Conservation (phyloP, 1,284 basidiomycete species). For the Fomitopsis palustris region DNA sequence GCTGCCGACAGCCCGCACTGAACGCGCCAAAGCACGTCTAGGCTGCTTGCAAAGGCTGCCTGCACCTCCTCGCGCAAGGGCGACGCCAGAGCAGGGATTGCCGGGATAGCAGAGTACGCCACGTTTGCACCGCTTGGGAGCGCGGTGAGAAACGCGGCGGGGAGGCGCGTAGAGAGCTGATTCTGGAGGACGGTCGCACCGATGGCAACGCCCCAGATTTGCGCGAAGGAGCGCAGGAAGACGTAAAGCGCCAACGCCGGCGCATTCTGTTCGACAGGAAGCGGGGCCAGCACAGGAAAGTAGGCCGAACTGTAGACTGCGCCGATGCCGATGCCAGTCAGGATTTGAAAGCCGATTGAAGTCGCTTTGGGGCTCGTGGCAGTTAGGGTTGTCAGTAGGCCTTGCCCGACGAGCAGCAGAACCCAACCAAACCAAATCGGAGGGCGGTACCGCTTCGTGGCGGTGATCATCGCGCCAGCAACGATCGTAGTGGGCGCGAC, state of each 20-base stretch:
- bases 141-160: conserved; percentile 18
- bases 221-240: conserved; percentile 32
- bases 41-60: conserved; percentile 28
- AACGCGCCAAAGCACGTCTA: conserved; percentile 25
- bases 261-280: conserved; percentile 29
- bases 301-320: conserved; percentile 13
- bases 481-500: conserved; percentile 30
- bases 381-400: conserved; percentile 34
- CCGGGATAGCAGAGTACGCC: conserved; percentile 28
- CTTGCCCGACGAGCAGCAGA: conserved; percentile 32
- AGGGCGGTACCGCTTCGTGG: conserved; percentile 31
- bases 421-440: conserved; percentile 39
- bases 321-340: conserved; percentile 32
- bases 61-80: conserved; percentile 21
- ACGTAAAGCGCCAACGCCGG: conserved; percentile 34
- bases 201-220: conserved; percentile 31
- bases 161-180: conserved; percentile 22
- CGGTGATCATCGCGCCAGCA: conserved; percentile 26
- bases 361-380: conserved; percentile 26
- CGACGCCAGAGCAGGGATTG: conserved; percentile 16
- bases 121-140: conserved; percentile 24
- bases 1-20: conserved; percentile 16
- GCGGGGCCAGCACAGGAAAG: conserved; percentile 33
- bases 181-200: conserved; percentile 29
- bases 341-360: conserved; percentile 28